These are phyloP conservation scores for Tagetes patula DNA, from an alignment of 129 eudicot species.

Conservation along the genomic window DNA sequence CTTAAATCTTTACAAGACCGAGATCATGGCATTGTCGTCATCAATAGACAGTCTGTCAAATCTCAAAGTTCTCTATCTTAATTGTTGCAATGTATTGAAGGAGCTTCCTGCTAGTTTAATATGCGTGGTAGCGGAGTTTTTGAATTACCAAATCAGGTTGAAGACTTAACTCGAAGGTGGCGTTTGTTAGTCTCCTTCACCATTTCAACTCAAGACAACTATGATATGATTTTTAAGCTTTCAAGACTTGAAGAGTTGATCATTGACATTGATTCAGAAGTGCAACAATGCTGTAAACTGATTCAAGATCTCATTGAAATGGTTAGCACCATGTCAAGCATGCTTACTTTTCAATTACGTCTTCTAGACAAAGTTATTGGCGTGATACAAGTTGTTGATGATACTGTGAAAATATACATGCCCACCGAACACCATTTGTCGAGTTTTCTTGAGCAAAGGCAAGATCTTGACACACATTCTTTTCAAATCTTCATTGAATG, in stretches of 20 bases:
- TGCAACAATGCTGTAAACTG: constrained; percentile 20
- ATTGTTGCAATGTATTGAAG: constrained; percentile 21
- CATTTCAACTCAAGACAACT: constrained; percentile 28
- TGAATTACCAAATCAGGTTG: constrained; percentile 22
- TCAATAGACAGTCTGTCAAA: constrained; percentile 18
- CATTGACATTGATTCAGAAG: constrained; percentile 28
- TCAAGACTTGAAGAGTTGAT: constrained; percentile 35
- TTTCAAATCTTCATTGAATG: constrained; percentile 41
- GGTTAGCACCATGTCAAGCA: constrained; percentile 12
- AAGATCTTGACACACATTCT: constrained; percentile 9
- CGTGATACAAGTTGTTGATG: constrained; percentile 31
- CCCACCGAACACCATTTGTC: constrained; percentile 22
- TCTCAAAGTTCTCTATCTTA: constrained; percentile 28
- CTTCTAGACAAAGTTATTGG: constrained; percentile 24
- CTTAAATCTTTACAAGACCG: constrained; percentile 32
- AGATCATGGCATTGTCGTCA: constrained; percentile 11
- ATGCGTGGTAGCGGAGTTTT: constrained; percentile 29
- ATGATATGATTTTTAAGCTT: constrained; percentile 22
- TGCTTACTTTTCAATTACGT: constrained; percentile 26
- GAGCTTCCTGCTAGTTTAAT: constrained; percentile 17
- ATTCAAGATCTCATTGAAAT: constrained; percentile 28
- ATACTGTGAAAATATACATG: constrained; percentile 24
- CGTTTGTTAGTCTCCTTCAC: constrained; percentile 33
- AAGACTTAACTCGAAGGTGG: constrained; percentile 17
- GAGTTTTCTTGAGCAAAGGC: constrained; percentile 24